Evolutionary conservation across 805 yeast genomes (phyloP).

Genomic region (Candida mattraensis): DNA sequence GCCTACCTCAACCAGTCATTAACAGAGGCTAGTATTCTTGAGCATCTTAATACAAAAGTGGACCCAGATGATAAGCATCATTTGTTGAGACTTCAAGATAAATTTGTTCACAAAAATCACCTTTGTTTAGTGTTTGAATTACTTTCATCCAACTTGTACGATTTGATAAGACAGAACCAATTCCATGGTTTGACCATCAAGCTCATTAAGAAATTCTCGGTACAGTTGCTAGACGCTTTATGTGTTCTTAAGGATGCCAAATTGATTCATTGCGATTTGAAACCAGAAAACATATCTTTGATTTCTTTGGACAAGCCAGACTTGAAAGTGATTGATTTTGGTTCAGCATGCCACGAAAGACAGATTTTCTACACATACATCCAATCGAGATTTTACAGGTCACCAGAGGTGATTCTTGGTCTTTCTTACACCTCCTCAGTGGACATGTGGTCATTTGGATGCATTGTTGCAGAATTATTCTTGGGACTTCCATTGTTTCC

Average conservation of each 20-base stretch:
- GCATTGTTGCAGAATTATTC: constrained; percentile 57
- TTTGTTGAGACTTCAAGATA: constrained; percentile 77
- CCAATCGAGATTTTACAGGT: constrained; percentile 89
- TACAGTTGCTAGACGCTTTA: constrained; percentile 79
- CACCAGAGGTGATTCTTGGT: constrained; percentile 93
- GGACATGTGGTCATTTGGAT: constrained; percentile 74
- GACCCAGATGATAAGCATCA: constrained; percentile 73
- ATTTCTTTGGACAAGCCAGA: constrained; percentile 80
- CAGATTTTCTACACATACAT: constrained; percentile 89
- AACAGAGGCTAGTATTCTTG: constrained; percentile 85
- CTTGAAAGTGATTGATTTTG: constrained; percentile 92
- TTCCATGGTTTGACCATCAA: constrained; percentile 86
- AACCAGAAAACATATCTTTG: constrained; percentile 90
- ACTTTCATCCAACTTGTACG: constrained; percentile 84
- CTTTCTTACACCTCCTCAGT: constrained; percentile 89
- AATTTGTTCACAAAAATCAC: constrained; percentile 90
- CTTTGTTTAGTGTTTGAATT: constrained; percentile 90
- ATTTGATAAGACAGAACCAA: constrained; percentile 87
- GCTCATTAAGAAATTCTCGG: constrained; percentile 73
- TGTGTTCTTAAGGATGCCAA: constrained; percentile 77
- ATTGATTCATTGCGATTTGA: constrained; percentile 92
- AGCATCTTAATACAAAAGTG: constrained; percentile 69
- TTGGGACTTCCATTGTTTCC: constrained; percentile 93
- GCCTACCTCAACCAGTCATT: constrained; percentile 89
- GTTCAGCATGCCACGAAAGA: constrained; percentile 90